Evolutionary conservation across 345 rosid genomes (phyloP).

Genomic region (Hypericum androsaemum): DNA sequence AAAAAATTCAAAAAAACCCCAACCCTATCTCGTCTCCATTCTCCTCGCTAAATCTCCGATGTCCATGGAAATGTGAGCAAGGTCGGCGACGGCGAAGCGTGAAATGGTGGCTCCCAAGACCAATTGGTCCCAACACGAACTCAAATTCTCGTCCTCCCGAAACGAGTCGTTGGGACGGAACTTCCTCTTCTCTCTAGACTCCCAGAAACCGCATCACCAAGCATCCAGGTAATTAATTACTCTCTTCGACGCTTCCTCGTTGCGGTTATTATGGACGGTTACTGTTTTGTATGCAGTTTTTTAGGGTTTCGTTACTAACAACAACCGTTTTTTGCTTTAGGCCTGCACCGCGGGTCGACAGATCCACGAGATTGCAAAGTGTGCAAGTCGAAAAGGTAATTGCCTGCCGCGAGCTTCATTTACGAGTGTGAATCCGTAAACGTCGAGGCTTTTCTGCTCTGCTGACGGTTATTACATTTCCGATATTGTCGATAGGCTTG

Average conservation of each 20-base stretch:
- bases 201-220: constrained; percentile 45
- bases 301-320: no score
- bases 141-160: constrained; percentile 28
- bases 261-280: no score
- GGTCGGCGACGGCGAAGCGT: no score
- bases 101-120: constrained; percentile 27
- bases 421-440: background rate
- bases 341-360: constrained; percentile 34
- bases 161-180: constrained; percentile 46
- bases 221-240: constrained; percentile 35
- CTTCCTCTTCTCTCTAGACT: constrained; percentile 57
- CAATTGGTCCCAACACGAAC: constrained; percentile 68
- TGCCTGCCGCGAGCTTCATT: background rate
- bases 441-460: background rate
- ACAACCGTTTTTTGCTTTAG: constrained; percentile 23
- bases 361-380: constrained; percentile 33
- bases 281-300: no score
- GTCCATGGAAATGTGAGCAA: no score
- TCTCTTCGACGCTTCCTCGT: background rate
- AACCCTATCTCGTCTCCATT: no score
- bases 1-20: no score
- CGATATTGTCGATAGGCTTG: constrained; percentile 57
- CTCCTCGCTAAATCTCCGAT: no score
- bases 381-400: constrained; percentile 62
- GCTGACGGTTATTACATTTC: constrained; percentile 4